phyloP scores from a whole-genome alignment of 202 grass and related monocot genomes.

The Schoenoplectus tabernaemontani region DNA sequence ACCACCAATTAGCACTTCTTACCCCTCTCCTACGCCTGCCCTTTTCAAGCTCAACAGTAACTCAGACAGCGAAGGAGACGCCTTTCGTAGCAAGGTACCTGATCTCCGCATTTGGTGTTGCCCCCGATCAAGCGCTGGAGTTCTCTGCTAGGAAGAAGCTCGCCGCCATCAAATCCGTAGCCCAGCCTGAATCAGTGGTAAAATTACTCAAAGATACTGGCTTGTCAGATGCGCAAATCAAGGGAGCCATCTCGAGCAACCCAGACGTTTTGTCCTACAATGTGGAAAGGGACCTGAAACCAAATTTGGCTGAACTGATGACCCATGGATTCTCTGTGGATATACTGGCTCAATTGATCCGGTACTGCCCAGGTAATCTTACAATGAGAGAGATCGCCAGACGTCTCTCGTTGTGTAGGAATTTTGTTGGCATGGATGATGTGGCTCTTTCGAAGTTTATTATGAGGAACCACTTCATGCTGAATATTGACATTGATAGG shows the following conservation, averaged over 20 bases:
- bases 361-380: background rate
- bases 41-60: background rate
- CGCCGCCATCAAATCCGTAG: no score
- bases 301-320: background rate
- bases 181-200: background rate
- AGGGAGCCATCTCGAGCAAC: constrained; percentile 1
- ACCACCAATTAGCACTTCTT: background rate
- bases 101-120: constrained; percentile 9
- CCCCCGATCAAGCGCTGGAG: background rate
- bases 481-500: no score
- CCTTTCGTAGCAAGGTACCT: constrained; percentile 22
- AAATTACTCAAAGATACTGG: background rate
- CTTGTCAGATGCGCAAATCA: constrained; percentile 27
- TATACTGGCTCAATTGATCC: constrained; percentile 1
- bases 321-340: background rate
- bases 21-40: background rate
- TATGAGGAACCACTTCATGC: no score
- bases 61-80: background rate
- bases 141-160: no score
- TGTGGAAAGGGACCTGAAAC: background rate
- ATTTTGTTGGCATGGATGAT: no score
- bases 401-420: no score
- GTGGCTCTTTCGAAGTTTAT: no score
- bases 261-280: background rate
- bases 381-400: no score